A percentile compares a stretch with the other conserved stretches of the same genome.
phyloP scores from a whole-genome alignment of 306 rosid species.

The Cucumis sativus region DNA sequence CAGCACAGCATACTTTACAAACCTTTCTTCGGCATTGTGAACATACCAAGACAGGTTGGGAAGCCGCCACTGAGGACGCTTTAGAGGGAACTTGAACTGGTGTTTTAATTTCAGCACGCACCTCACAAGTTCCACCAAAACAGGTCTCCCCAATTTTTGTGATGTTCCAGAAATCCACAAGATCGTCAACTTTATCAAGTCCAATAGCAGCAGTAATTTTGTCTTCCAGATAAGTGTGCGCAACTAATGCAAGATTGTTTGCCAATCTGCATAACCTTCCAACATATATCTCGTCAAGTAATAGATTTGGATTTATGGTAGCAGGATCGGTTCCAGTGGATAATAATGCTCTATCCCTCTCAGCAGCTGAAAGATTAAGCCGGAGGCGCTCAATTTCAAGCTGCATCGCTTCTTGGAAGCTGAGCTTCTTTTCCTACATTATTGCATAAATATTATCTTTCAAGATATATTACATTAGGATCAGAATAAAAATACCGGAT shows the following conservation, averaged over 20 bases:
- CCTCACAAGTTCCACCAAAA: slow-evolving; percentile 73
- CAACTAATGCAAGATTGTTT: slow-evolving; percentile 71
- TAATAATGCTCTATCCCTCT: slow-evolving; percentile 79
- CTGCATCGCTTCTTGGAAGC: slow-evolving; percentile 73
- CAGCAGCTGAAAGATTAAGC: slow-evolving; percentile 91
- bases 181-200: slow-evolving; percentile 50
- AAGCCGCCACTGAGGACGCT: slow-evolving; percentile 25
- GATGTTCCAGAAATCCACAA: slow-evolving; percentile 84
- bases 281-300: slow-evolving; percentile 56
- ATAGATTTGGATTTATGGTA: slow-evolving; percentile 63
- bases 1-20: slow-evolving; percentile 93
- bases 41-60: slow-evolving; percentile 46
- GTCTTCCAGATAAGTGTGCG: slow-evolving; percentile 81
- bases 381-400: slow-evolving; percentile 92
- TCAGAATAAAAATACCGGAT: neutral
- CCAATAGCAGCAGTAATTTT: slow-evolving; percentile 71
- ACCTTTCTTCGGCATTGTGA: slow-evolving; percentile 79
- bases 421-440: slow-evolving; percentile 52
- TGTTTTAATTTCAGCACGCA: slow-evolving; percentile 49
- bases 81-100: slow-evolving; percentile 16
- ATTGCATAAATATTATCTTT: neutral
- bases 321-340: slow-evolving; percentile 85
- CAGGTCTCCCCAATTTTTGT: slow-evolving; percentile 59
- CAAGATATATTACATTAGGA: neutral
- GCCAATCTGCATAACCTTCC: slow-evolving; percentile 75